Base-by-base conservation (phyloP, 805 yeast genomes). In the Spathaspora girioi region DNA sequence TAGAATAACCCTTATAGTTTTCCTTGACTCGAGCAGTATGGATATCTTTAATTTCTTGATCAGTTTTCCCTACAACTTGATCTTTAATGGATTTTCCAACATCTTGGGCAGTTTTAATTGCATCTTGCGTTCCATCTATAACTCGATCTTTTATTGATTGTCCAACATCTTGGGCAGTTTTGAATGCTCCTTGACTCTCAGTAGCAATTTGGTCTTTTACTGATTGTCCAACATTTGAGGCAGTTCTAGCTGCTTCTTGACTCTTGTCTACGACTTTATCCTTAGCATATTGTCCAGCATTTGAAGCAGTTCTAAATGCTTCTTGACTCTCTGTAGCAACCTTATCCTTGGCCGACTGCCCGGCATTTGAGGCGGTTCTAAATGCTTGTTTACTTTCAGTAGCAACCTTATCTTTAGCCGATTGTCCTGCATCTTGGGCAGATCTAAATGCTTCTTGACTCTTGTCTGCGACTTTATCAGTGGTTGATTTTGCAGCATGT, bases 191-290 rank as follows among this genome's bases (percentile, higher is more conserved):
- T 46, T 53, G 49, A 9, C 9, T n/a, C 18, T 3, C 17, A 35
- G 5, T 18, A 4, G 5, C 9, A 15, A 35, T 10, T 31, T 8
- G 5, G 8, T 31, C 35, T 31, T 14, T 31, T 11, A 31, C 3
- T 10, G 35, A 31, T 11, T 10, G n/a, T 11, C 35, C 35, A 31
- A 23, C 26, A 23, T 23, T 6, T 23, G 26, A 23, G 26, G 26
- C 26, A 23, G 26, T 1, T 41, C 20, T 15, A 14, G 5, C 3
- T 4, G 17, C 54, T 17, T 61, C 60, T 14, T 65, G 53, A 52
- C 73, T 72, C 12, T 64, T 59, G 11, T 78, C 79, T 31, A 73
- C 61, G 5, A 67, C 66, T 54, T 74, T 67, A 15, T 78, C 79
- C 12, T 75, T 70, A 56, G 71, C 73, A 50, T 67, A 66, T 58